Evolutionary conservation across 768 basidiomycete species (phyloP), one percentile per base, ranked within the genome.

Genomic region (Phaeotremella fagi): DNA sequence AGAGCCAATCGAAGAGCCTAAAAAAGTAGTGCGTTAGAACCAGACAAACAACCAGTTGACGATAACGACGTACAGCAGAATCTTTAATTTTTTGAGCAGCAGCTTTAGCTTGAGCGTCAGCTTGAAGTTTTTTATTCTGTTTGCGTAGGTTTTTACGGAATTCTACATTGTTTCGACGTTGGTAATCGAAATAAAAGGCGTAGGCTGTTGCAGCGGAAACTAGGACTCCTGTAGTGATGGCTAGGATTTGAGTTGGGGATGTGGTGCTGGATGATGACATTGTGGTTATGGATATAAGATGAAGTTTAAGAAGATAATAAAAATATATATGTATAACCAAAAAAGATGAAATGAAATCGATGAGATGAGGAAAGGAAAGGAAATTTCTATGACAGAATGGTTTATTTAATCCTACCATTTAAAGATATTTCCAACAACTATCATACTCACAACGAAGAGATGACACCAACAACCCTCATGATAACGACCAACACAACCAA

Each of bases 141-240:
- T 87, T 91, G 87, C 91, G 83, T 53, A 98, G 81, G 71, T 82
- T 84, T 77, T 83, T 90, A 72, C 95, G 83, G 81, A 99, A 99
- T 15, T 81, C 79, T 37, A 79, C 75, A 70, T 95, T 90, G 71
- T 87, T 88, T 68, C 92, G 82, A 47, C 95, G 85, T 78, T 82
- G 88, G 79, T 94, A 85, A 79, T 99, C 95, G 68, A 97, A 99
- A 77, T 90, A 97, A 49, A 83, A 80, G 26, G 87, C 90, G 74
- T 97, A 98, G 22, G 84, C 89, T 29, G 87, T 55, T 35, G 65
- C 44, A 22, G 65, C 69, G 18, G 71, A 63, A 25, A 68, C 50
- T 7, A 64, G 66, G 7, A 68, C 65, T 44, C 71, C 61, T 26
- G 71, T 68, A 23, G 66, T 66, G 44, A 61, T 59, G 42, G 63